Evolutionary conservation across 1,284 basidiomycete species (phyloP).

Genomic region (Anthracocystis walkeri): DNA sequence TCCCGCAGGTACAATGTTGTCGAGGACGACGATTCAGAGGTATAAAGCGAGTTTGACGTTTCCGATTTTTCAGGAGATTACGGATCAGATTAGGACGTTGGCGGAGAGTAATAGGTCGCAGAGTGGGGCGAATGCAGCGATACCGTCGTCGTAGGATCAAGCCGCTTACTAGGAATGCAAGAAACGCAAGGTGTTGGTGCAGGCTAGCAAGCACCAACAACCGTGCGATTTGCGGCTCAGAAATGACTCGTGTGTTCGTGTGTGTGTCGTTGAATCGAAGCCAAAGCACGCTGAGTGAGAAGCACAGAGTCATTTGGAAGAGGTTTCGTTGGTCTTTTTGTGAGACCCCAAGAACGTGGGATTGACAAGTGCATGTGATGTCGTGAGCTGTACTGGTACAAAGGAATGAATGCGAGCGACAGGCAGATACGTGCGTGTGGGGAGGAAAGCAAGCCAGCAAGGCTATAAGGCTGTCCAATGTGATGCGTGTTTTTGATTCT

Average conservation of each 20-base stretch:
- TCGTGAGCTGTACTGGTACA: constrained; percentile 19
- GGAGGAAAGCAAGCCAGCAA: not conserved
- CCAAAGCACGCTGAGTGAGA: no score
- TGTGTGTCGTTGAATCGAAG: not conserved
- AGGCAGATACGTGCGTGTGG: not conserved
- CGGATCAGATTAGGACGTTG: constrained; percentile 41
- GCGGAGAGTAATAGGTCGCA: constrained; percentile 15
- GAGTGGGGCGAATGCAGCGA: not conserved
- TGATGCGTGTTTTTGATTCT: not conserved
- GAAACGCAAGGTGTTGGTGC: not conserved
- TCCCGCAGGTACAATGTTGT: constrained; percentile 55
- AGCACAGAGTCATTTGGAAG: not conserved
- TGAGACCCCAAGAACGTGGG: not conserved
- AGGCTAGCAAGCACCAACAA: not conserved
- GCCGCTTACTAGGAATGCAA: no score
- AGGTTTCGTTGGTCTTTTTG: not conserved
- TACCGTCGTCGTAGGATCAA: not conserved
- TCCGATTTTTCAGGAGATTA: constrained; percentile 65
- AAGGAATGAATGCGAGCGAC: constrained; percentile 14
- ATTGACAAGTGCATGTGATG: constrained; percentile 14
- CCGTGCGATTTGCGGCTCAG: not conserved
- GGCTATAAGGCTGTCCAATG: not conserved
- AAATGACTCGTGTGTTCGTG: not conserved
- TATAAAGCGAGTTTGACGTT: constrained; percentile 64
- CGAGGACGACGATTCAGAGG: constrained; percentile 58